Base-by-base conservation (phyloP, 371 early-diverging fungal genomes). In the Mycotypha africana region DNA sequence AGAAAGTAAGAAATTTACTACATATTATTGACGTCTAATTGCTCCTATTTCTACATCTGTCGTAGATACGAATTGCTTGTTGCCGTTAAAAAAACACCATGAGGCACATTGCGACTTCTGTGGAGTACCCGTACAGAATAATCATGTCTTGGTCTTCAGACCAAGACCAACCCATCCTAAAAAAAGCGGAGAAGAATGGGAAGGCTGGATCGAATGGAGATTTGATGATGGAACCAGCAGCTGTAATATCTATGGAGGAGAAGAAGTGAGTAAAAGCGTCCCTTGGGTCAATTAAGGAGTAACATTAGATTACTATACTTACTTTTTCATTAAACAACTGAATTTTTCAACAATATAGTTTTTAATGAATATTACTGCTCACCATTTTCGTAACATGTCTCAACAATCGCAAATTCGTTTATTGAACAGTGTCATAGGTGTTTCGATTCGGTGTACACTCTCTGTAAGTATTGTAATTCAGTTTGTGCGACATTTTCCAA, bases 211-310 rank as follows among this genome's bases (percentile, higher is more conserved):
- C 10, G 58, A 67, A 42, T 67, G 68, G 72, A 34, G 38, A 11
- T 36, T 72, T 4, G 68, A 72, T 36, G 66, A 72, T 42, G 68
- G 68, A 3, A 56, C 53, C 5, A 62, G 60, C 16, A 50, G 38
- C 2, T 48, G 61, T 25, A 56, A 33, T 22, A 47, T 56, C 4
- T 60, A 40, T 46, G 68, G 68, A 36, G 56, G 68, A 36, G 68
- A 72, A 56, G 72, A 72, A 49, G 68, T 72, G 51, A 42, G 45
- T 17, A 21, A 6, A n/a, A n/a, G n/a, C n/a, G n/a, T n/a, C n/a
- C n/a, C n/a, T n/a, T n/a, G n/a, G n/a, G n/a, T n/a, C n/a, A n/a
- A n/a, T n/a, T n/a, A n/a, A n/a, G n/a, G n/a, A n/a, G n/a, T n/a
- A n/a, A n/a, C n/a, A n/a, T n/a, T n/a, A n/a, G n/a, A n/a, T n/a